These are phyloP conservation scores for Podosphaera xanthii DNA, from an alignment of 2,329 filamentous ascomycete genomes.

Conservation along the genomic window DNA sequence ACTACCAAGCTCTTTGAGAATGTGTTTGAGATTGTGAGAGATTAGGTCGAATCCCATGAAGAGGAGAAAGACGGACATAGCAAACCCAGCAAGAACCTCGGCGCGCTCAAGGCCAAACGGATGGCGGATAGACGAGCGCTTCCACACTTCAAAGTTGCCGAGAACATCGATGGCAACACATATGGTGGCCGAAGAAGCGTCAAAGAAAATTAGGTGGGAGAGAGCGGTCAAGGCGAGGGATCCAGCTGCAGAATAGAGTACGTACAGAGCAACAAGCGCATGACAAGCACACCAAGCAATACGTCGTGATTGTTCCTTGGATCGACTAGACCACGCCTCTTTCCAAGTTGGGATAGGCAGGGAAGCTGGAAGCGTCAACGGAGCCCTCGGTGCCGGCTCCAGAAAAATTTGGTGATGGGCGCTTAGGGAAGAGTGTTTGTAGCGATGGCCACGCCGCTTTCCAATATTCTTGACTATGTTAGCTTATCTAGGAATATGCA, in stretches of 20 bases:
- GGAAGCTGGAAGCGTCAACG: constrained; percentile 72
- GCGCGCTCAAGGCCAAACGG: constrained; percentile 82
- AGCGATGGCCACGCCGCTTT: constrained; percentile 83
- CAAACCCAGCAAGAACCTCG: constrained; percentile 86
- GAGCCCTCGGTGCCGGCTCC: constrained; percentile 66
- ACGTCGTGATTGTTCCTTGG: constrained; percentile 59
- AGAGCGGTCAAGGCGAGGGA: constrained; percentile 80
- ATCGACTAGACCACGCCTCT: constrained; percentile 81
- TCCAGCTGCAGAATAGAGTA: constrained; percentile 66
- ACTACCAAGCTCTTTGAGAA: constrained; percentile 48
- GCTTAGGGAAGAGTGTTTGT: constrained; percentile 90
- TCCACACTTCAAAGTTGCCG: constrained; percentile 95
- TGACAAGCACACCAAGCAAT: constrained; percentile 83
- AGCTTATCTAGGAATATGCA: constrained; percentile 5
- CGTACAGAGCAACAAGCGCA: constrained; percentile 57
- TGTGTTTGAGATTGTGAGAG: constrained; percentile 78
- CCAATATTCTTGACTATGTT: constrained; percentile 46
- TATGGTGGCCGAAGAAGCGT: constrained; percentile 74
- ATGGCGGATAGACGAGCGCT: constrained; percentile 72
- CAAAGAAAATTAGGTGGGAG: constrained; percentile 84
- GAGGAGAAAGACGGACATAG: constrained; percentile 85
- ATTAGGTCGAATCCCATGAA: constrained; percentile 95
- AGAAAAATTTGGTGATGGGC: constrained; percentile 82
- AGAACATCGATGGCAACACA: constrained; percentile 86
- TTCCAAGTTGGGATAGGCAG: constrained; percentile 73